A percentile compares a stretch with the other conserved stretches of the same genome.
Conservation (phyloP, 2,329 filamentous ascomycete species). For the Coniochaeta hoffmannii region DNA sequence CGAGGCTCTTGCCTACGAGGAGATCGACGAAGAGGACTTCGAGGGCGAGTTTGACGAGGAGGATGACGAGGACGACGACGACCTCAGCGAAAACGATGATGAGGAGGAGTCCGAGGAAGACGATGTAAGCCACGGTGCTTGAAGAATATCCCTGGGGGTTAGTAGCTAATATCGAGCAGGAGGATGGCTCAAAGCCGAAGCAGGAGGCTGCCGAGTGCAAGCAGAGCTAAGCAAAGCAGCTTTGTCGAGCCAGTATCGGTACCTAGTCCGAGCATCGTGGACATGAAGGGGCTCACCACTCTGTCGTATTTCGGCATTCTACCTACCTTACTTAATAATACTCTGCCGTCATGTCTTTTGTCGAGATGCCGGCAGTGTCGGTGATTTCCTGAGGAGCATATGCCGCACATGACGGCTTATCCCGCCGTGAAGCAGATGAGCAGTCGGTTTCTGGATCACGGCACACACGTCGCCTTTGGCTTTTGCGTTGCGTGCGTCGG, state of each 20-base stretch:
- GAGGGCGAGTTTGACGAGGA: slow-evolving; percentile 82
- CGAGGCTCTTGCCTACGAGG: slow-evolving; percentile 94
- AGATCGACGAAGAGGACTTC: slow-evolving; percentile 75
- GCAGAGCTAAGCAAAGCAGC: slow-evolving; percentile 60
- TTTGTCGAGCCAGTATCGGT: not conserved
- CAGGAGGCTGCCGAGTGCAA: slow-evolving; percentile 95
- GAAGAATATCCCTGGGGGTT: slow-evolving; percentile 12
- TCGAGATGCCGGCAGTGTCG: not conserved
- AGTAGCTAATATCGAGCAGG: slow-evolving; percentile 41
- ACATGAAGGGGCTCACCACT: not conserved
- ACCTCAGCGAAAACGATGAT: slow-evolving; percentile 89
- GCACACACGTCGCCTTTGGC: not conserved
- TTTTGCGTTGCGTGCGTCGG: not conserved
- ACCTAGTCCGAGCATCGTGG: not conserved
- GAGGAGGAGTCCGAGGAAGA: slow-evolving; percentile 69
- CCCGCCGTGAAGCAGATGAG: not conserved
- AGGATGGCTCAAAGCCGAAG: slow-evolving; percentile 83
- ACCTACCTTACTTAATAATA: slow-evolving; percentile 1
- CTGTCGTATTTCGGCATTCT: not conserved
- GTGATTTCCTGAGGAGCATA: not conserved
- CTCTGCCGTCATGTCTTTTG: not conserved
- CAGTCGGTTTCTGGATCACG: not conserved
- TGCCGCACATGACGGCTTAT: not conserved
- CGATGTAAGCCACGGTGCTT: slow-evolving; percentile 45
- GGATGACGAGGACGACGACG: slow-evolving; percentile 89